Conservation (phyloP, 495 filamentous ascomycete genomes). For the Bacidia rubella region DNA sequence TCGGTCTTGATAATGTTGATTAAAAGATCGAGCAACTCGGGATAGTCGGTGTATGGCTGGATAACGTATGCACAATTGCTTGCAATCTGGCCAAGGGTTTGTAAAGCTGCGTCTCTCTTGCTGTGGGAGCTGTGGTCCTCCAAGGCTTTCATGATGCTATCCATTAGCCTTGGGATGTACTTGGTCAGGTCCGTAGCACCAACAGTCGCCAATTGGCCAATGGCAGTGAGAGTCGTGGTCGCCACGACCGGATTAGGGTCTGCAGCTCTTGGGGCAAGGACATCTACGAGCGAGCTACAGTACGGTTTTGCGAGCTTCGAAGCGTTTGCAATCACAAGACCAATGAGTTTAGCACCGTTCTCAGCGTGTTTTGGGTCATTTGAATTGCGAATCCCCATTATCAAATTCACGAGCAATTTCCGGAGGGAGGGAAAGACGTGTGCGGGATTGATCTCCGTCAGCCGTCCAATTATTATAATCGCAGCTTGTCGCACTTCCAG, state of each 20-base stretch:
- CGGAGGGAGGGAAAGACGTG: constrained; percentile 92
- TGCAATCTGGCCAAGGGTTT: constrained; percentile 80
- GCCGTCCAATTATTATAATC: constrained; percentile 87
- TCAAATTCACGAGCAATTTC: constrained; percentile 87
- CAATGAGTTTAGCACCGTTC: constrained; percentile 86
- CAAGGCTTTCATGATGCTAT: constrained; percentile 79
- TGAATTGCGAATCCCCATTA: constrained; percentile 93
- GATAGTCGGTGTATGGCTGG: constrained; percentile 87
- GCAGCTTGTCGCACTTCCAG: constrained; percentile 87
- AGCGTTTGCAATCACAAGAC: constrained; percentile 79
- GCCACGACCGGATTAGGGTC: constrained; percentile 78
- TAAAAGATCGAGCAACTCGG: constrained; percentile 77
- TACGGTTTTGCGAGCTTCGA: constrained; percentile 86
- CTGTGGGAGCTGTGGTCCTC: constrained; percentile 80
- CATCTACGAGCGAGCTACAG: constrained; percentile 84
- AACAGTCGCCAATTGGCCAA: constrained; percentile 85
- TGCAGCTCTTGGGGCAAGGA: constrained; percentile 74
- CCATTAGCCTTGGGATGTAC: constrained; percentile 84
- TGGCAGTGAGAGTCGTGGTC: constrained; percentile 79
- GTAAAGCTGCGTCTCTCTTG: constrained; percentile 82
- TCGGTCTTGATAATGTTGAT: constrained; percentile 90
- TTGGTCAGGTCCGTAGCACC: constrained; percentile 81
- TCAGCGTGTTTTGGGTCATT: constrained; percentile 86
- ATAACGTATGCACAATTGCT: constrained; percentile 97
- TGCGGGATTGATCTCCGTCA: constrained; percentile 83